Evolutionary conservation across 495 filamentous ascomycete species (phyloP).

Genomic region (Neurospora sp.): DNA sequence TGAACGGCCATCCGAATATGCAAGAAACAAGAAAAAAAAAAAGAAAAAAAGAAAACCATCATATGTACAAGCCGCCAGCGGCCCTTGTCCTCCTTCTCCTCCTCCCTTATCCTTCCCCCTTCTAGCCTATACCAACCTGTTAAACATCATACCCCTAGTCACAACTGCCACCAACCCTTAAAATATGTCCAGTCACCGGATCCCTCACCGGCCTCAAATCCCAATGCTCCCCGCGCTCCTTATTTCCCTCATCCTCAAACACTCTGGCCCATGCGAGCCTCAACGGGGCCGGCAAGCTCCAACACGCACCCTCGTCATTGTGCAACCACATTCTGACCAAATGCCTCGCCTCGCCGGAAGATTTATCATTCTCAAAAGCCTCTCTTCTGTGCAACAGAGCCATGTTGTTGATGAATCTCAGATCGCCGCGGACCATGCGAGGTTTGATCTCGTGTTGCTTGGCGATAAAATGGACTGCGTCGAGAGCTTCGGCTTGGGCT

Average conservation of each 20-base stretch:
- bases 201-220: slow-evolving; percentile 12
- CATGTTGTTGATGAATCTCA: slow-evolving; percentile 51
- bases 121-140: background rate
- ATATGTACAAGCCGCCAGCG: background rate
- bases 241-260: slow-evolving; percentile 13
- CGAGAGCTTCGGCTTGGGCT: slow-evolving; percentile 28
- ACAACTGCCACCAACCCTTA: slow-evolving; percentile 12
- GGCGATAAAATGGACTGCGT: slow-evolving; percentile 44
- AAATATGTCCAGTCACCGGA: slow-evolving; percentile 7
- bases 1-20: background rate
- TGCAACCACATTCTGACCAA: slow-evolving; percentile 17
- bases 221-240: slow-evolving; percentile 11
- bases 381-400: slow-evolving; percentile 15
- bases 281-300: slow-evolving; percentile 13
- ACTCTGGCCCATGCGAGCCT: slow-evolving; percentile 16
- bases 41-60: background rate
- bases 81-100: background rate
- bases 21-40: background rate
- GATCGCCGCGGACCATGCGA: slow-evolving; percentile 44
- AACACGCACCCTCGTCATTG: slow-evolving; percentile 15
- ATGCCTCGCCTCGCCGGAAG: slow-evolving; percentile 4
- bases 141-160: background rate
- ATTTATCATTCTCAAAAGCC: slow-evolving; percentile 12
- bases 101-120: background rate
- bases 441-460: slow-evolving; percentile 40